These are phyloP conservation scores for Phialocephala sp. DNA, from an alignment of 2,329 filamentous ascomycete species.

Conservation along the genomic window DNA sequence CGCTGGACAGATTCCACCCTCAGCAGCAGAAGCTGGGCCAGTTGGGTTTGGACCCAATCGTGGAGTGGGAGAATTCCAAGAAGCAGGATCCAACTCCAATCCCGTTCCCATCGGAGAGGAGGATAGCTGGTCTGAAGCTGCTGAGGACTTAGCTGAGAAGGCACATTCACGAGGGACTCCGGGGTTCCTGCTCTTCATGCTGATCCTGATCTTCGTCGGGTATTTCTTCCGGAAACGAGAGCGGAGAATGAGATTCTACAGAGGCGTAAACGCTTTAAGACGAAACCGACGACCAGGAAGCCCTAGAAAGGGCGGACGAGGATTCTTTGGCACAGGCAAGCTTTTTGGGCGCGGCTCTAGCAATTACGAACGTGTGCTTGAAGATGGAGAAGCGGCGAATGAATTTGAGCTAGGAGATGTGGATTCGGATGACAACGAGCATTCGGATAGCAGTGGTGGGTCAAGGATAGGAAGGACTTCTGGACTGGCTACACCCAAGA, in stretches of 20 bases:
- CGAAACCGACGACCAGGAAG: slow-evolving; percentile 53
- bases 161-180: slow-evolving; percentile 72
- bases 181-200: slow-evolving; percentile 76
- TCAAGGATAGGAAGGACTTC: slow-evolving; percentile 64
- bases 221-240: slow-evolving; percentile 84
- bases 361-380: slow-evolving; percentile 83
- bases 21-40: slow-evolving; percentile 64
- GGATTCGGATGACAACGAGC: slow-evolving; percentile 67
- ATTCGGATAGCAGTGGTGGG: slow-evolving; percentile 65
- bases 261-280: slow-evolving; percentile 55
- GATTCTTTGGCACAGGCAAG: slow-evolving; percentile 61
- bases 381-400: slow-evolving; percentile 71
- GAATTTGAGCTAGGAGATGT: slow-evolving; percentile 80
- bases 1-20: slow-evolving; percentile 80
- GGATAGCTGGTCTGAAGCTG: slow-evolving; percentile 59
- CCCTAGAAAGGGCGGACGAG: slow-evolving; percentile 52
- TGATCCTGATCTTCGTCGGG: slow-evolving; percentile 71
- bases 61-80: slow-evolving; percentile 75
- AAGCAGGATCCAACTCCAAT: slow-evolving; percentile 65
- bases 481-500: slow-evolving; percentile 71
- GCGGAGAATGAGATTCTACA: slow-evolving; percentile 66
- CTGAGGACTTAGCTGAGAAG: slow-evolving; percentile 66
- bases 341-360: slow-evolving; percentile 64
- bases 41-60: slow-evolving; percentile 93
- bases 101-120: slow-evolving; percentile 52